Base-by-base conservation (phyloP, 257 asterid species). In the Asclepias syriaca region DNA sequence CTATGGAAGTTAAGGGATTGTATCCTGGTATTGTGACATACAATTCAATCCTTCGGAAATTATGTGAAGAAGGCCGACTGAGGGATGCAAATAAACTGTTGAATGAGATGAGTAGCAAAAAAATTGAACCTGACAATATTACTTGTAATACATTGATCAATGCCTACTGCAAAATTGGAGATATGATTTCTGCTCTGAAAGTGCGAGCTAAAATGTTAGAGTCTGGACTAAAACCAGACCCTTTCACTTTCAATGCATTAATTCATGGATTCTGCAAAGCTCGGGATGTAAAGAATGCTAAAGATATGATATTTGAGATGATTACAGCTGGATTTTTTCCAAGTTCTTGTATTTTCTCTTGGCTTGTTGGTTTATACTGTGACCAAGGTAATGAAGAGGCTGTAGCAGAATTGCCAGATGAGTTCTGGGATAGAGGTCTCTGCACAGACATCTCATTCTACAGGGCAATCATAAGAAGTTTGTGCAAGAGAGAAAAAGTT, bases 71-170 rank as follows among this genome's bases (percentile, higher is more conserved):
- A 70, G 92, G 98, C 6, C 87, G 85, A 55, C 77, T 91, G 72
- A 81, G 72, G 83, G 96, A 87, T 56, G 94, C 93, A 40, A 89
- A 87, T 77, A 84, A 68, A 73, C 75, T 94, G 49, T 78, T 94
- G 40, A 86, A 71, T 59, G 90, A 91, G 61, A 91, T 94, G 97
- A 76, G 81, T 14, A 92, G 83, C 69, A 83, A 83, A 73, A 87
- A 82, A 71, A 74, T 94, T 51, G 85, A 87, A 22, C 93, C 99
- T 3, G 93, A 94, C 72, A 83, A 66, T 70, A 74, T 91, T 34
- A 91, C 99, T 1, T 94, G 97, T 50, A 94, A 94, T 85, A 94
- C 99, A 0, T 79, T 94, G 76, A 89, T 94, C 49, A 94, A 91
- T 81, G 93, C 93, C 50, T 91, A 93, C 75, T 82, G 90, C 89